Evolutionary conservation across 1,139 yeast species (phyloP).

Genomic region (Blastobotrys ciferrii): DNA sequence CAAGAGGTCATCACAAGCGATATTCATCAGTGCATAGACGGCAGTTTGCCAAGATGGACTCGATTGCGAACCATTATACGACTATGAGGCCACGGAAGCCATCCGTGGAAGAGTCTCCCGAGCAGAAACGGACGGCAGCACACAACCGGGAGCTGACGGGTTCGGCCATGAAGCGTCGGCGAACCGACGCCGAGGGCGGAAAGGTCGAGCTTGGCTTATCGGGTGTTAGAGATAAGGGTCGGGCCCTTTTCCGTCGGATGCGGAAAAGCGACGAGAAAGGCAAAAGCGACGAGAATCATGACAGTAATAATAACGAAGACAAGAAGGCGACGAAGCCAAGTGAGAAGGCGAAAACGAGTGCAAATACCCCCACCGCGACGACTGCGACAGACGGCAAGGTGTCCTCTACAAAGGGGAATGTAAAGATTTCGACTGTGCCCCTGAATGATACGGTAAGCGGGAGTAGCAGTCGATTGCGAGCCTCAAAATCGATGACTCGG

Average conservation of each 20-base stretch:
- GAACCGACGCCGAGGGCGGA: conserved; percentile 17
- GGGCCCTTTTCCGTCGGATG: conserved; percentile 10
- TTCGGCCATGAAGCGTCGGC: conserved; percentile 19
- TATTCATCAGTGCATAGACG: conserved; percentile 31
- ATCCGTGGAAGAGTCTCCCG: conserved; percentile 3
- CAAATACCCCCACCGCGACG: not conserved
- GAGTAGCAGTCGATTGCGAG: not conserved
- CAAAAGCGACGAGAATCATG: not conserved
- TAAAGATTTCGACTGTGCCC: not conserved
- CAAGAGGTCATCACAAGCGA: conserved; percentile 24
- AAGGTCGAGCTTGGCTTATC: conserved; percentile 16
- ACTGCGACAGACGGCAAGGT: too few species aligned
- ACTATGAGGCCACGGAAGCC: conserved; percentile 14
- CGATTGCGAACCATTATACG: conserved; percentile 29
- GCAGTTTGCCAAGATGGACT: conserved; percentile 34
- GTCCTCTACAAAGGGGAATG: not conserved
- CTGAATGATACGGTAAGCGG: not conserved
- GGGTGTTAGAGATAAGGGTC: conserved; percentile 8
- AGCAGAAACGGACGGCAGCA: conserved; percentile 8
- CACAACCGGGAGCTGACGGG: conserved; percentile 2
- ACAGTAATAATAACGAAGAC: too few species aligned
- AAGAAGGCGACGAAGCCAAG: not conserved
- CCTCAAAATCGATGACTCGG: not conserved
- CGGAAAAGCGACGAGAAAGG: conserved; percentile 9
- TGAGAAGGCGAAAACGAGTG: not conserved